These are phyloP conservation scores for Magnusiomyces ingens DNA, from an alignment of 1,139 yeast species.

Conservation along the genomic window DNA sequence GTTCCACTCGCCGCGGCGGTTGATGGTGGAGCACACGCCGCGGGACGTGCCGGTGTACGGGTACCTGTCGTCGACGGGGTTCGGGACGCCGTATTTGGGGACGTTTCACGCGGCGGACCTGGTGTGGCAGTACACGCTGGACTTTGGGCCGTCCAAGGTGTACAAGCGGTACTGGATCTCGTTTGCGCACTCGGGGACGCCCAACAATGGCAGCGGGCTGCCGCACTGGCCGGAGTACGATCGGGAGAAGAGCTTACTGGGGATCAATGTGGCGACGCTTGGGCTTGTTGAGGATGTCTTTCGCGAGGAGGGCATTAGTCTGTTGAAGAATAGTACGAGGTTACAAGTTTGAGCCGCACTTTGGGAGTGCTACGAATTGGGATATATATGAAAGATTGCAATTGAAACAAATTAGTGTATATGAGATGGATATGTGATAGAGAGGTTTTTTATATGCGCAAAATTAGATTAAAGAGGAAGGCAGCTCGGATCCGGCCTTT, in stretches of 20 bases:
- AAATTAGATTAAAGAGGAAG: constrained; percentile 30
- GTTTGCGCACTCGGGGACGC: constrained; percentile 18
- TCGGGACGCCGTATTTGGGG: constrained; percentile 6
- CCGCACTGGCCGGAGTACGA: constrained; percentile 8
- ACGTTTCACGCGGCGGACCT: constrained; percentile 7
- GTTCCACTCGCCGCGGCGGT: constrained; percentile 22
- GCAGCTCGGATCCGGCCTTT: constrained; percentile 38
- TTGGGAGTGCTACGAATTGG: not conserved
- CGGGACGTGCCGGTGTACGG: not conserved
- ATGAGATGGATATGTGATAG: not conserved
- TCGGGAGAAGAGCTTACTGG: not conserved
- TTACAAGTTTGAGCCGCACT: too few species aligned
- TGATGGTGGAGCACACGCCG: constrained; percentile 4
- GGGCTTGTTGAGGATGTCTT: not conserved
- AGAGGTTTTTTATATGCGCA: not conserved
- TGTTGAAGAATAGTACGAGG: not conserved
- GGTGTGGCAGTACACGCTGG: constrained; percentile 5
- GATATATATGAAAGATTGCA: not conserved
- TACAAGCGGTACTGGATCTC: constrained; percentile 19
- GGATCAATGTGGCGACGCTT: not conserved
- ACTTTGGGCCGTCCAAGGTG: constrained; percentile 7
- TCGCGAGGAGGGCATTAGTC: not conserved
- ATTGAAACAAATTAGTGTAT: not conserved
- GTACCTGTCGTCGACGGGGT: constrained; percentile 1
- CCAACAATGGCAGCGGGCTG: constrained; percentile 8